phyloP scores from a whole-genome alignment of 1,284 basidiomycete genomes.

The Trichosporon sp. region DNA sequence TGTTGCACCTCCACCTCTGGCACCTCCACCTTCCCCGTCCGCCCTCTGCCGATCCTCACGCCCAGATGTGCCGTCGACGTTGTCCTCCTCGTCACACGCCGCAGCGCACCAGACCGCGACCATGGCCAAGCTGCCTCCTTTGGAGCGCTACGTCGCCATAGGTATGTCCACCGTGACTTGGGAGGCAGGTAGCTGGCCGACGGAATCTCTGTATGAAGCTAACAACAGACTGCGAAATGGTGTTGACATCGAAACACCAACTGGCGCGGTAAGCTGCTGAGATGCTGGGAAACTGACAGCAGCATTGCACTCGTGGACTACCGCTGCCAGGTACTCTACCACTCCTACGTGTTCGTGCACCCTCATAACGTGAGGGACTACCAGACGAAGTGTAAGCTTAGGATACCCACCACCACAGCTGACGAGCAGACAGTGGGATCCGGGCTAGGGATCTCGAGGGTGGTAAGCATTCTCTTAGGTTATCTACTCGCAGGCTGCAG shows the following conservation, averaged over 20 bases:
- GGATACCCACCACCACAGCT: not conserved
- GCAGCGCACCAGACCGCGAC: not conserved
- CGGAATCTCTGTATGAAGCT: not conserved
- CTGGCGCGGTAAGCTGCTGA: not conserved
- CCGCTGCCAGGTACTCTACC: conserved; percentile 49
- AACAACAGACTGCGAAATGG: not conserved
- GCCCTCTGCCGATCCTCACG: not conserved
- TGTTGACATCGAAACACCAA: not conserved
- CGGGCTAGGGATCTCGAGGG: conserved; percentile 49
- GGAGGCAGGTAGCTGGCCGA: not conserved
- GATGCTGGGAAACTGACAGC: not conserved
- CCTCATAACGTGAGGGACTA: conserved; percentile 54
- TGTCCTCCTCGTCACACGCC: not conserved
- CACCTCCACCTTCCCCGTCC: not conserved
- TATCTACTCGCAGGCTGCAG: too few relatives aligned
- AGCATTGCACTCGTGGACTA: conserved; percentile 53
- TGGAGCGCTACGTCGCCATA: not conserved
- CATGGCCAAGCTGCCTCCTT: not conserved
- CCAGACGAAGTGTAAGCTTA: conserved; percentile 49
- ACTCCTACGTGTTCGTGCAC: conserved; percentile 52
- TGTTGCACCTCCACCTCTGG: not conserved
- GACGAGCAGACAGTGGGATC: conserved; percentile 48
- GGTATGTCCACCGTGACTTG: not conserved
- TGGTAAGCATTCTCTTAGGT: conserved; percentile 43
- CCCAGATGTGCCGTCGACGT: not conserved